Base-by-base conservation (phyloP, 176 grass and related monocot species). In the Metroxylon sagu region DNA sequence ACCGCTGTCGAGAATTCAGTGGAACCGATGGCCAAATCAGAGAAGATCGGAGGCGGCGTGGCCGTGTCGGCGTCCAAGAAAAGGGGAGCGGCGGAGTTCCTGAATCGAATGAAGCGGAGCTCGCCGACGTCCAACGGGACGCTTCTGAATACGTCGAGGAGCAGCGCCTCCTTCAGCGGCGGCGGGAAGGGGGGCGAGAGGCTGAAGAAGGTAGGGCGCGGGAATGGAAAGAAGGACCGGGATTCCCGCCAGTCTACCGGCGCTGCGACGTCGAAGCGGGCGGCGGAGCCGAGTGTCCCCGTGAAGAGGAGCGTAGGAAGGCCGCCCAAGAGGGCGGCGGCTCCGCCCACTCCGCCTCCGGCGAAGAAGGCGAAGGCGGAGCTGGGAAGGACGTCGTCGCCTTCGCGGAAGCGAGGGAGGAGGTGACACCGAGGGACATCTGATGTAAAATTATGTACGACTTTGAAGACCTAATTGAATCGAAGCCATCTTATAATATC, bases 51-150 rank as follows among this genome's bases (percentile, higher is more conserved):
- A 5, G 54, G 55, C 0, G 66, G 73, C 3, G 70, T 51, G 0
- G 25, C 75, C 16, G 29, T 43, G 8, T 43, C 74, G 0, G 56
- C 60, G 0, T 67, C 65, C 1, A 95, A 84, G 64, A 90, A 86
- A 67, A 70, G 77, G 5, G 81, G 77, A 5, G 86, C 83, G 2
- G 83, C 79, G 39, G 61, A 86, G 64, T 90, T 95, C 57, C 74
- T 95, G 16, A 89, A 87, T 68, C 74, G 90, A 74, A 82, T 95
- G 71, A 89, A 87, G n/a, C 79, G 85, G 50, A 77, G 59, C 23
- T 26, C 73, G 2, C 27, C 49, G 0, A 48, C 74, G 4, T 80
- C 80, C 83, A 2, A 81, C 78, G 73, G 74, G 27, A 68, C 76
- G 31, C 6, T 53, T 68, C 52, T 62, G 16, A 77, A 89, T 64